phyloP scores from a whole-genome alignment of 2,329 filamentous ascomycete species.

The Pseudocercospora ulei region DNA sequence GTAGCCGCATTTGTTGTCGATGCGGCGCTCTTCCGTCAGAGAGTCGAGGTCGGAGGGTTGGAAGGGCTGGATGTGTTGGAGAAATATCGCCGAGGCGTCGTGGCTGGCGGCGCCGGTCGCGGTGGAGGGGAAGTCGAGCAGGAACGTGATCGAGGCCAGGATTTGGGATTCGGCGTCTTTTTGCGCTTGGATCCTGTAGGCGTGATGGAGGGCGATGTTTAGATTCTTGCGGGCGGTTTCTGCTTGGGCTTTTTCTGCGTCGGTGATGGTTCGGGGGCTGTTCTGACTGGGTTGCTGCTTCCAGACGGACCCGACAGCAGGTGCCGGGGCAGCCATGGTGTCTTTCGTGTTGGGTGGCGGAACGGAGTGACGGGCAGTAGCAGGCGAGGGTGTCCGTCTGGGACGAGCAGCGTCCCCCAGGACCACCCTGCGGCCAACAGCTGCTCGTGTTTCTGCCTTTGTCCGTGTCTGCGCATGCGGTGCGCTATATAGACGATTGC shows the following conservation, averaged over 20 bases:
- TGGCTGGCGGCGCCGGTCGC: constrained; percentile 41
- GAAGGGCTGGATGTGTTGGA: constrained; percentile 58
- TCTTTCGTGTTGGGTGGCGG: not conserved
- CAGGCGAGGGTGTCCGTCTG: not conserved
- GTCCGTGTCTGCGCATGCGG: too few relatives aligned
- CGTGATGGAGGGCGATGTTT: constrained; percentile 72
- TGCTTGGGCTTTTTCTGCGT: constrained; percentile 28
- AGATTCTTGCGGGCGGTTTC: constrained; percentile 38
- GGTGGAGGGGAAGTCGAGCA: constrained; percentile 55
- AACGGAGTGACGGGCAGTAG: not conserved
- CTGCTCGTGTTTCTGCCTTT: too few relatives aligned
- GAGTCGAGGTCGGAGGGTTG: constrained; percentile 84
- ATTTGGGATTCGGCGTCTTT: constrained; percentile 69
- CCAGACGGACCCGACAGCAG: constrained; percentile 40
- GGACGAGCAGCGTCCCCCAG: not conserved
- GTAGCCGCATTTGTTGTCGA: constrained; percentile 74
- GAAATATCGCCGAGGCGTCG: constrained; percentile 58
- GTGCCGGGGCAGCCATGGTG: constrained; percentile 27
- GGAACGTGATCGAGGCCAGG: constrained; percentile 58
- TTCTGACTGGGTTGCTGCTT: constrained; percentile 35
- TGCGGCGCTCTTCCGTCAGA: constrained; percentile 79
- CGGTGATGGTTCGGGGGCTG: constrained; percentile 20
- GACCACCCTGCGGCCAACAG: not conserved
- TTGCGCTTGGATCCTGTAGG: constrained; percentile 68
- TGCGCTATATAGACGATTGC: too few relatives aligned